Evolutionary conservation across 2,329 filamentous ascomycete genomes (phyloP).

Genomic region (Diaporthe humulicola): DNA sequence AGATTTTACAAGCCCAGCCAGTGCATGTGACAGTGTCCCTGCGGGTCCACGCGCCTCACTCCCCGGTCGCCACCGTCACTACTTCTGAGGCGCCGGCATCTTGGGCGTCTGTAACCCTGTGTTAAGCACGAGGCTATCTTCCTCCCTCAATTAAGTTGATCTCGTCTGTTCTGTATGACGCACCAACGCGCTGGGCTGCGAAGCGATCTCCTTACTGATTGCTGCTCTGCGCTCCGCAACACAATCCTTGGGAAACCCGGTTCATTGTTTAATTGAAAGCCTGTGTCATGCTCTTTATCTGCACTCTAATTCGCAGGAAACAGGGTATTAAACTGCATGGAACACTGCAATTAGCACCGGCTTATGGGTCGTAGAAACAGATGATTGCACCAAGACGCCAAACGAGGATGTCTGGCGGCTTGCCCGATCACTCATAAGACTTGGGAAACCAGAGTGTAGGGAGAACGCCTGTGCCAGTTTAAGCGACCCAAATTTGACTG

Average conservation of each 20-base stretch:
- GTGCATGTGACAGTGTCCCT: not conserved
- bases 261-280: not conserved
- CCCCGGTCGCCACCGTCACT: not conserved
- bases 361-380: not conserved
- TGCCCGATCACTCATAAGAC: too few relatives aligned
- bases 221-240: not conserved
- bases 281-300: not conserved
- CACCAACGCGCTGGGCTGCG: not conserved
- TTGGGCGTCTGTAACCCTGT: not conserved
- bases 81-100: not conserved
- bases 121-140: not conserved
- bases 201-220: not conserved
- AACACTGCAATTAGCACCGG: not conserved
- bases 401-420: too few relatives aligned
- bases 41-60: not conserved
- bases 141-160: not conserved
- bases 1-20: not conserved
- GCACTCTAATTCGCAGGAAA: not conserved
- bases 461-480: too few relatives aligned
- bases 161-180: not conserved
- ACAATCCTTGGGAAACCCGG: not conserved
- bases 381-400: not conserved
- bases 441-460: too few relatives aligned
- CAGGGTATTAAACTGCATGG: too few relatives aligned
- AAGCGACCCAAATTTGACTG: too few relatives aligned